Evolutionary conservation across 2,329 filamentous ascomycete species (phyloP).

Genomic region (Chaetomium sp.): DNA sequence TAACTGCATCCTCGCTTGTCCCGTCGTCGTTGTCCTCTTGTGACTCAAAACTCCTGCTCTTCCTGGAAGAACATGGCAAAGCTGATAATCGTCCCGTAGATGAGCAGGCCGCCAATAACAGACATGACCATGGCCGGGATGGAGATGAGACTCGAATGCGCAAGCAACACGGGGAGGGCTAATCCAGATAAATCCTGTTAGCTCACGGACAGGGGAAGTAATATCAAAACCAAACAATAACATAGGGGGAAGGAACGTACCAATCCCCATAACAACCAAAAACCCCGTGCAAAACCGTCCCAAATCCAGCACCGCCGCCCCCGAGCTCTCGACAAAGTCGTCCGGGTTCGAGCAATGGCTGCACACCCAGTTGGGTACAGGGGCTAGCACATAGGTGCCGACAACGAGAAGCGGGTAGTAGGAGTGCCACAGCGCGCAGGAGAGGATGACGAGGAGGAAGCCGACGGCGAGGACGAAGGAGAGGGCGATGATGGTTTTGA

Average conservation of each 20-base stretch:
- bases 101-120: conserved; percentile 82
- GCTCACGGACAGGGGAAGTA: not conserved
- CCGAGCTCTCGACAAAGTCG: conserved; percentile 84
- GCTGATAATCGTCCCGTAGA: conserved; percentile 97
- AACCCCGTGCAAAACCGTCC: conserved; percentile 93
- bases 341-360: conserved; percentile 81
- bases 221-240: not conserved
- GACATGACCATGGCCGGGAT: conserved; percentile 91
- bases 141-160: conserved; percentile 77
- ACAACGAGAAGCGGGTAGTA: conserved; percentile 96
- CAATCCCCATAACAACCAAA: conserved; percentile 93
- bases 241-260: too few species aligned
- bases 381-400: conserved; percentile 88
- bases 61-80: conserved; percentile 98
- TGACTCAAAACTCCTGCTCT: conserved; percentile 77
- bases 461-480: conserved; percentile 98
- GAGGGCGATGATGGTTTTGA: conserved; percentile 98
- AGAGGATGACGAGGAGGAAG: conserved; percentile 97
- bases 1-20: too few species aligned
- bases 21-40: too few species aligned
- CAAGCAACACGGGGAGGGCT: conserved; percentile 85
- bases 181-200: conserved; percentile 5
- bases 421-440: conserved; percentile 87
- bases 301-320: conserved; percentile 82
- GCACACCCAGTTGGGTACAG: conserved; percentile 95